Percentiles rank a stretch among this genome's conserved stretches.
These are phyloP conservation scores for Phytophthora citrophthora DNA, from an alignment of 352 stramenopile genomes.

Conservation along the genomic window DNA sequence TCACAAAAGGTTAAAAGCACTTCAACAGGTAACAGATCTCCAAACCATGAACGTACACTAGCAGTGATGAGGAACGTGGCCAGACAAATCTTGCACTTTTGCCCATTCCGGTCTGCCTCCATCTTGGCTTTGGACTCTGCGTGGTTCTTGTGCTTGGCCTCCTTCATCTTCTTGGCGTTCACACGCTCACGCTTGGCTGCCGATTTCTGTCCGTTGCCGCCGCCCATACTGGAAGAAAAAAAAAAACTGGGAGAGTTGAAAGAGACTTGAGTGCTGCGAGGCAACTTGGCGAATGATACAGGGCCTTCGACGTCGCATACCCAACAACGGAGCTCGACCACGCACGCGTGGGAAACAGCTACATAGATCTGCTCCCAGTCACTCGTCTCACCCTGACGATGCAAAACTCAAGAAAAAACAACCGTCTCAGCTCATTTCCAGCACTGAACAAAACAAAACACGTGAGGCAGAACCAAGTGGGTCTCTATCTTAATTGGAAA, in stretches of 20 bases:
- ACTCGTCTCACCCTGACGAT: slow-evolving; percentile 1
- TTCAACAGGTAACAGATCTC: slow-evolving; percentile 1
- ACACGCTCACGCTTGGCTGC: slow-evolving; percentile 82
- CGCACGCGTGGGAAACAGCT: slow-evolving; percentile 23
- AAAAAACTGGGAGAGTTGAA: neutral
- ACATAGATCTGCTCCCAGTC: slow-evolving; percentile 27
- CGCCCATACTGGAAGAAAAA: slow-evolving; percentile 53
- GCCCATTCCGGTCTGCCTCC: slow-evolving; percentile 70
- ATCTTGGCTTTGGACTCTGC: slow-evolving; percentile 86
- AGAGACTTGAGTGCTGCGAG: slow-evolving; percentile 20
- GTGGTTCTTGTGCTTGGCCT: slow-evolving; percentile 81
- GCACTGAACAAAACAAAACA: neutral
- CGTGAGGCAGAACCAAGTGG: slow-evolving; percentile 4
- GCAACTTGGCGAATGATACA: slow-evolving; percentile 30
- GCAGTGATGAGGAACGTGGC: slow-evolving; percentile 89
- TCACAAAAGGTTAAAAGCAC: slow-evolving; percentile 4
- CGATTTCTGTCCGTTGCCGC: slow-evolving; percentile 86
- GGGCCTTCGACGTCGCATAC: neutral
- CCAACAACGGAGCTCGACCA: slow-evolving; percentile 12
- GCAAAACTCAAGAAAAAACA: neutral
- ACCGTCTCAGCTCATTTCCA: neutral
- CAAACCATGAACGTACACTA: slow-evolving; percentile 50
- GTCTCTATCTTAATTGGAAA: slow-evolving; percentile 8
- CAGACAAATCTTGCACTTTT: slow-evolving; percentile 92
- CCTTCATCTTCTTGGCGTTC: slow-evolving; percentile 88